A percentile compares a stretch with the other conserved stretches of the same genome.
These are phyloP conservation scores for Bipolaris gigantea DNA, from an alignment of 2,329 filamentous ascomycete species.

Conservation along the genomic window DNA sequence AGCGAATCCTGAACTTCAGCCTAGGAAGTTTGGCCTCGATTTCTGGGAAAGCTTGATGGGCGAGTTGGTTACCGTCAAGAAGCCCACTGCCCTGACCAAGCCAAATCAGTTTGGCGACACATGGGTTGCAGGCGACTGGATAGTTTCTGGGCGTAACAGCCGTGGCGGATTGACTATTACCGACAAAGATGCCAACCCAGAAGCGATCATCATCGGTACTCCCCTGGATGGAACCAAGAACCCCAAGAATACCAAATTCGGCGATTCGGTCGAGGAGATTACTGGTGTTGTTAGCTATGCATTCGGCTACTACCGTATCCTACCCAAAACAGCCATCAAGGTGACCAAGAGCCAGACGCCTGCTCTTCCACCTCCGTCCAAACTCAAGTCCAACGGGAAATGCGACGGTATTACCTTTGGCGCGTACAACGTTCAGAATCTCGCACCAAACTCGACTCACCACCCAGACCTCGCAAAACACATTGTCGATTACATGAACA, in stretches of 20 bases:
- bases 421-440: conserved; percentile 72
- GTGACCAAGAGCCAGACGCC: conserved; percentile 52
- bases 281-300: conserved; percentile 68
- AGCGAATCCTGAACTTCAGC: conserved; percentile 63
- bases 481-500: conserved; percentile 64
- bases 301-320: conserved; percentile 70
- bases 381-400: conserved; percentile 57
- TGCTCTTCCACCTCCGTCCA: conserved; percentile 54
- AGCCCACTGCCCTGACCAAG: conserved; percentile 59
- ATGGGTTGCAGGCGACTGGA: conserved; percentile 69
- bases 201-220: conserved; percentile 65
- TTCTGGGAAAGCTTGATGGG: conserved; percentile 73
- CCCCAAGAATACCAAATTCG: conserved; percentile 62
- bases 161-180: conserved; percentile 67
- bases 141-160: conserved; percentile 62
- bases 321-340: conserved; percentile 62
- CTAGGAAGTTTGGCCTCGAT: conserved; percentile 66
- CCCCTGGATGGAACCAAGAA: conserved; percentile 68
- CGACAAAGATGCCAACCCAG: conserved; percentile 66
- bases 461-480: conserved; percentile 64
- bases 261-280: conserved; percentile 66
- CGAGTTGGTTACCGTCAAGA: conserved; percentile 66
- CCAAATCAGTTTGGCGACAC: conserved; percentile 69
- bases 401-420: conserved; percentile 66
- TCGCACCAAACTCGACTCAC: conserved; percentile 59